Conservation (phyloP, 129 eudicot species). For the Pittosporum tobira region DNA sequence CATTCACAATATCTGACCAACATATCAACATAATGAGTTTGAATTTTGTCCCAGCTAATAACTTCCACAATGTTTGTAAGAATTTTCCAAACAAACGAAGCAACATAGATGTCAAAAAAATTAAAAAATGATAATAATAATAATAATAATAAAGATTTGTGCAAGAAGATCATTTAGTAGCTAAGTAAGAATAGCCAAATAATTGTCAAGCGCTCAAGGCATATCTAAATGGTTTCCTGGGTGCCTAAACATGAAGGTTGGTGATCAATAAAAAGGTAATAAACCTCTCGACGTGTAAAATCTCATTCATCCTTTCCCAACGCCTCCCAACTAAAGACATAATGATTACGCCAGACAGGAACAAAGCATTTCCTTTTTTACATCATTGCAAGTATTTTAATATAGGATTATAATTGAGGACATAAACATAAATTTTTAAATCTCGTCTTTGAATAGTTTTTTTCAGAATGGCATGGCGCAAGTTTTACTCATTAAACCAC, state of each 20-base stretch:
- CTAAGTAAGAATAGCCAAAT: not conserved
- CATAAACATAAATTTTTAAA: too few relatives aligned
- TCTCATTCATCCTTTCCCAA: too few relatives aligned
- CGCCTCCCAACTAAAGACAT: too few relatives aligned
- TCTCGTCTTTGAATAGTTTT: not conserved
- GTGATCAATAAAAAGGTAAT: too few relatives aligned
- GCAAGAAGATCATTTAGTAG: not conserved
- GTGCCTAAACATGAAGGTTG: not conserved
- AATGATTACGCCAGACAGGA: too few relatives aligned
- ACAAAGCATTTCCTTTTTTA: too few relatives aligned
- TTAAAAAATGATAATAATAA: not conserved
- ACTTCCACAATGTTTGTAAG: not conserved
- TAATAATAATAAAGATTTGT: too few relatives aligned
- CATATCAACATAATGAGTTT: conserved; percentile 2
- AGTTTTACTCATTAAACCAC: too few relatives aligned
- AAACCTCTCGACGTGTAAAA: too few relatives aligned
- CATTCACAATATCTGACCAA: conserved; percentile 86
- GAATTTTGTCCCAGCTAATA: not conserved
- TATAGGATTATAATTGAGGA: too few relatives aligned
- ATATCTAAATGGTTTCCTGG: not conserved
- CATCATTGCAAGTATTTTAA: too few relatives aligned
- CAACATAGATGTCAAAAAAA: not conserved
- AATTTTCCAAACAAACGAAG: not conserved
- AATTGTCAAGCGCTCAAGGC: not conserved
- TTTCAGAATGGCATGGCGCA: not conserved